Evolutionary conservation across 768 basidiomycete genomes (phyloP), one percentile per base, ranked within the genome.

Genomic region (Phylloporus sp.): DNA sequence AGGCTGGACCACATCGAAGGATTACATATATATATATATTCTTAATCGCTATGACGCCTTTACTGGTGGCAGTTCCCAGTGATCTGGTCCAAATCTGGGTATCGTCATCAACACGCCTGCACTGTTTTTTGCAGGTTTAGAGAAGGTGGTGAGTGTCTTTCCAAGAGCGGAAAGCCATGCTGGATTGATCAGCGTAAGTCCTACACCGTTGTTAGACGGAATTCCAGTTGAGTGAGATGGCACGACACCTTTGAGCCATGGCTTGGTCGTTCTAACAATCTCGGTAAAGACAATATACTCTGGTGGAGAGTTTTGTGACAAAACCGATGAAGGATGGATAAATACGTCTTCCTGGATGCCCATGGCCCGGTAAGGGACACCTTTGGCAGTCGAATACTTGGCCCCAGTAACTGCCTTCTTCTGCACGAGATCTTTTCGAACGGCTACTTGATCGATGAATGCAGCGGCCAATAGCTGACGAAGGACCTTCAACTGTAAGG

Each of bases 371-470:
- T 98, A 99, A 0, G 92, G 71, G 15, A 98, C 80, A 8, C 86
- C 86, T 58, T 81, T 83, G 0, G 86, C 78, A 21, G 82, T 90
- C 9, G 84, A 72, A 62, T 76, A 89, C 55, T 90, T 84, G 35
- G 74, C 69, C 5, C 86, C 89, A 11, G 76, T 71, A 3, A 76
- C 70, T 14, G 73, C 69, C 38, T 74, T 69, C 50, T 79, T 80
- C 36, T 82, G 76, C 13, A 83, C 74, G 27, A 90, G 65, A 61
- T 98, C 95, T 61, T 87, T 90, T 22, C 96, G 82, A 13, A 94
- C 77, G 8, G 96, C 96, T 13, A 97, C 82, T 66, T 95, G 91
- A 65, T 99, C 94, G 54, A 98, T 90, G 69, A 96, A 97, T 14
- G 82, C 89, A 9, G 95, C 86, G 1, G 88, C 76, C 37, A 97